Base-by-base conservation (phyloP, 2,329 filamentous ascomycete species). In the Juglanconis juglandina region DNA sequence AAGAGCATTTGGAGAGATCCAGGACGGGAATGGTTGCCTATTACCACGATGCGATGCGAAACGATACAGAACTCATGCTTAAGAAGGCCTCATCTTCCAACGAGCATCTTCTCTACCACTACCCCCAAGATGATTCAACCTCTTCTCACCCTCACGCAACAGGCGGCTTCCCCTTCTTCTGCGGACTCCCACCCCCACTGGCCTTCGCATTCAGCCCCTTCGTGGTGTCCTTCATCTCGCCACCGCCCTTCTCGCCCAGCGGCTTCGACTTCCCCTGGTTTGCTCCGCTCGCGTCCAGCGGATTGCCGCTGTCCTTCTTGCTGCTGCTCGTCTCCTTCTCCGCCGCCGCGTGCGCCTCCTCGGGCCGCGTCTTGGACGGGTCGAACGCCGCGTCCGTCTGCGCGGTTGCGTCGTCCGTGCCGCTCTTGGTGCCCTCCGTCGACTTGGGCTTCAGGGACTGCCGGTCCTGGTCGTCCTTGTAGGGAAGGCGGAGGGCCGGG, bases 351-450 rank as follows among this genome's bases (percentile, higher is more conserved):
- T 77, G 82, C 73, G 86, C 83, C 30, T 74, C 69, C 69, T 92
- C 87, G 0, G 91, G 91, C 24, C 80, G 76, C 33, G 89, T 93
- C 71, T 84, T 84, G 58, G 79, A 74, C 0, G 87, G 85, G 70
- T 91, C 81, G 73, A 90, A 96, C 1, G 92, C 88, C 0, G 87
- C 81, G 47, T 87, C 79, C 3, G 77, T 71, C 35, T 80, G 76
- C 0, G 81, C 79, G 0, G 87, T 81, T 11, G 76, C 75, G 48
- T 83, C 79, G 66, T 89, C 90, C 0, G 84, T 84, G 3, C 85
- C 89, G 53, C 85, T 86, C 69, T 88, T 85, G 60, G 85, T 84
- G 73, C 87, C 85, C 70, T 96, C 90, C 57, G 81, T 85, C 2
- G 82, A 75, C 39, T 84, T 79, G 0, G 89, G 86, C 61, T 88